These are phyloP conservation scores for Cymodocea nodosa DNA, from an alignment of 116 monocot genomes.

Conservation along the genomic window DNA sequence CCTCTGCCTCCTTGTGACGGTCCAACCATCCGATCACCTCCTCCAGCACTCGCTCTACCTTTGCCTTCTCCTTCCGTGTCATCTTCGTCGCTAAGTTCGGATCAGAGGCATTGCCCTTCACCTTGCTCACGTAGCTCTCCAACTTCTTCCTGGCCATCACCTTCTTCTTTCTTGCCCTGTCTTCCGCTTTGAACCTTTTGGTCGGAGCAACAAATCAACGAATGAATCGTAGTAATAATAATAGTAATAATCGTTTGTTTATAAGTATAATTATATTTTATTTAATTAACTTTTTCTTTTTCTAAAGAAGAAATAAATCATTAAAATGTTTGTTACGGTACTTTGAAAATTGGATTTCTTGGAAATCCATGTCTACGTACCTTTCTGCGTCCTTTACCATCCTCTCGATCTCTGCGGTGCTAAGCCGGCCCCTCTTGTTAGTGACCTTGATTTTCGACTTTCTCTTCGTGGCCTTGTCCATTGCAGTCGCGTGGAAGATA, in stretches of 20 bases:
- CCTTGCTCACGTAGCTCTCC: slow-evolving; percentile 2
- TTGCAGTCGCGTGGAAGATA: slow-evolving; percentile 21
- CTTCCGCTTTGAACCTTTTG: too few relatives aligned
- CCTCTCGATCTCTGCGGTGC: slow-evolving; percentile 21
- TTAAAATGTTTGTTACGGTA: too few relatives aligned
- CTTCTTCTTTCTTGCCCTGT: slow-evolving; percentile 3
- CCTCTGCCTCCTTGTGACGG: not conserved
- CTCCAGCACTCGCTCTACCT: not conserved
- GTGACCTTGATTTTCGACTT: slow-evolving; percentile 18
- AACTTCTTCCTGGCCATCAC: not conserved
- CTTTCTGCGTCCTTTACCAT: slow-evolving; percentile 31
- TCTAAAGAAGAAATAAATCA: too few relatives aligned
- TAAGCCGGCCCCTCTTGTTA: slow-evolving; percentile 18
- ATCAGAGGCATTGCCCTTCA: not conserved
- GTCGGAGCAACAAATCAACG: too few relatives aligned
- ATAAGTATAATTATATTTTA: too few relatives aligned
- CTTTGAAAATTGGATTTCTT: too few relatives aligned
- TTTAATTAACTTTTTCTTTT: too few relatives aligned
- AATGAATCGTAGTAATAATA: too few relatives aligned
- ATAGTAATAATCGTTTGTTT: too few relatives aligned
- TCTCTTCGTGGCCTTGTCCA: slow-evolving; percentile 17
- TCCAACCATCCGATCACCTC: not conserved
- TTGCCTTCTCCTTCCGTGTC: not conserved
- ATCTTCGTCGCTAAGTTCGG: not conserved
- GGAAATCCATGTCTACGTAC: too few relatives aligned